Conservation (phyloP, 306 rosid species). For the Vigna reflexopilosa region DNA sequence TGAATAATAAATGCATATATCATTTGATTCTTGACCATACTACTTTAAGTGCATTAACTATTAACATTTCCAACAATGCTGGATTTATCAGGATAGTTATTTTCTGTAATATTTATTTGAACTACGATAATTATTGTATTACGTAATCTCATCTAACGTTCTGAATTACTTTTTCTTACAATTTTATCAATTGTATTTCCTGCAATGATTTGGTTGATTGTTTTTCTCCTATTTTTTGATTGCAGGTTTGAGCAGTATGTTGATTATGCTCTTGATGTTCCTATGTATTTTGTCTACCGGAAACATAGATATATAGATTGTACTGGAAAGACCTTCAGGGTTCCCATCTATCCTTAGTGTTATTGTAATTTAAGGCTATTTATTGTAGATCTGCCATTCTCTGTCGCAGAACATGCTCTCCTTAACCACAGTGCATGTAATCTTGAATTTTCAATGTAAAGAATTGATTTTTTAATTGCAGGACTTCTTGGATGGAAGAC, state of each 20-base stretch:
- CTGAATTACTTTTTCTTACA: neutral
- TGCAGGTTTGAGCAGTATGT: constrained; percentile 96
- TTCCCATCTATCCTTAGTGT: constrained; percentile 57
- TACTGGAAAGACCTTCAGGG: constrained; percentile 97
- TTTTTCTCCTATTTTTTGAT: constrained; percentile 23
- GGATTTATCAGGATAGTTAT: neutral
- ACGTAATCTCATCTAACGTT: constrained; percentile 10
- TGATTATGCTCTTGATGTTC: constrained; percentile 97
- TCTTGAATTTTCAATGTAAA: constrained; percentile 29
- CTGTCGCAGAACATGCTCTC: constrained; percentile 20
- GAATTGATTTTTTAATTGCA: constrained; percentile 53
- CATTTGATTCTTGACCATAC: neutral
- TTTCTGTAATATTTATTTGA: constrained; percentile 15
- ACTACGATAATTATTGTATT: neutral
- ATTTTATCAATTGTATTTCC: constrained; percentile 23
- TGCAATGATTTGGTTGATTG: constrained; percentile 35
- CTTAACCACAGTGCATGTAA: neutral
- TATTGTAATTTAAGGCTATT: constrained; percentile 47
- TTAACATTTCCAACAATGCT: neutral
- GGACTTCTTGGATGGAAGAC: constrained; percentile 94
- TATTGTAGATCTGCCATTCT: constrained; percentile 30
- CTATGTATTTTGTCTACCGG: constrained; percentile 95
- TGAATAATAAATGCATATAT: neutral
- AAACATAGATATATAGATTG: constrained; percentile 81
- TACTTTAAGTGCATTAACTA: neutral